Evolutionary conservation across 2,329 filamentous ascomycete species (phyloP).

Genomic region (Gliomastix tumulicola): DNA sequence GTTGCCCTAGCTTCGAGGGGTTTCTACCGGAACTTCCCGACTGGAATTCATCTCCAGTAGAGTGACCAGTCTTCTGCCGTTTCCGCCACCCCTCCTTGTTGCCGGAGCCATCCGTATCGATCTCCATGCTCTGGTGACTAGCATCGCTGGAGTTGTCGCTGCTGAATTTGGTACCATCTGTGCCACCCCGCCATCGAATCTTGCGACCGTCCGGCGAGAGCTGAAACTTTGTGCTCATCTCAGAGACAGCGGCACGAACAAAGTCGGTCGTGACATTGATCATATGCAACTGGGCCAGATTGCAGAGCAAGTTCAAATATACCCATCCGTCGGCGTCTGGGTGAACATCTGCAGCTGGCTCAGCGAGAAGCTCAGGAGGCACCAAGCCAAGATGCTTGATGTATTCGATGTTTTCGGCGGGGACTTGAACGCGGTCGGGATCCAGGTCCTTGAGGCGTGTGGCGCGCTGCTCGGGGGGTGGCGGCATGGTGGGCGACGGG

Average conservation of each 20-base stretch:
- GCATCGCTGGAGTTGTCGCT: slow-evolving; percentile 53
- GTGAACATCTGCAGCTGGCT: slow-evolving; percentile 36
- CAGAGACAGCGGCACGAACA: slow-evolving; percentile 62
- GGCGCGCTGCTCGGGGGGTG: slow-evolving; percentile 62
- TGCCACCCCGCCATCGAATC: slow-evolving; percentile 70
- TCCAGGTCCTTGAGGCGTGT: slow-evolving; percentile 73
- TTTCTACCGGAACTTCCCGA: slow-evolving; percentile 27
- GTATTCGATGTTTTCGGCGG: slow-evolving; percentile 72
- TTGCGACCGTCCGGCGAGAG: slow-evolving; percentile 71
- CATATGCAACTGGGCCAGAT: slow-evolving; percentile 78
- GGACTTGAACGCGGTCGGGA: slow-evolving; percentile 67
- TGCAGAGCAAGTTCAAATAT: slow-evolving; percentile 73
- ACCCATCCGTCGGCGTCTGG: slow-evolving; percentile 70
- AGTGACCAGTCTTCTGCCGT: slow-evolving; percentile 32
- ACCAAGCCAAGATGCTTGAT: slow-evolving; percentile 67
- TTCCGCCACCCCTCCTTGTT: slow-evolving; percentile 36
- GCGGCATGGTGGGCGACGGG: slow-evolving; percentile 28
- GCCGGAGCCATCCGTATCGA: slow-evolving; percentile 38
- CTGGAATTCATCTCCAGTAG: slow-evolving; percentile 20
- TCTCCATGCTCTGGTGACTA: slow-evolving; percentile 34
- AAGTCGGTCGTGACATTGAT: slow-evolving; percentile 76
- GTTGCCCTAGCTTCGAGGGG: slow-evolving; percentile 29
- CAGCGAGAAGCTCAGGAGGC: slow-evolving; percentile 45
- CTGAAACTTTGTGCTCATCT: slow-evolving; percentile 69
- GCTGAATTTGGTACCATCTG: slow-evolving; percentile 56